Base-by-base conservation (phyloP, 768 basidiomycete species). In the Kwoniella mangroviensis region DNA sequence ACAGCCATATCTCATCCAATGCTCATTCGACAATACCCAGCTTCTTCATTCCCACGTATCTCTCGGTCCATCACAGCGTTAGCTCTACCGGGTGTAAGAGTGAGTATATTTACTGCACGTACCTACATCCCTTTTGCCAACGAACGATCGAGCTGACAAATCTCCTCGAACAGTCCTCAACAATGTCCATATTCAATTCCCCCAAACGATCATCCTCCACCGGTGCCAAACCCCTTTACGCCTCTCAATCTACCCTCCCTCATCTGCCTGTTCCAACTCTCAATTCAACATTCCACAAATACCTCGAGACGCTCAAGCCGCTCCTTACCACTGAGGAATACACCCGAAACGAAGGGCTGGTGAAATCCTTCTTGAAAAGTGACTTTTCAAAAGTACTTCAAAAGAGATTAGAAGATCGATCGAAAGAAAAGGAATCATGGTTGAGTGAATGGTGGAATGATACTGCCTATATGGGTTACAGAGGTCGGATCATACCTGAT, bases 381-480 rank as follows among this genome's bases (percentile, higher is more conserved):
- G 88, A 90, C 0, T 87, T 88, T 63, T 89, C 89, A 1, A 86
- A 87, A 17, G 88, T 89, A 66, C 87, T 98, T 13, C 96, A 98
- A 84, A 82, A 85, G 43, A 86, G 97, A 2, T 86, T 98, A 42
- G 86, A 92, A 79, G 86, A 87, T 22, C 88, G 94, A 1, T 93
- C 94, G 19, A 69, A 88, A 26, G 79, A 73, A 17, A 87, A 85
- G 55, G 85, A 86, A 45, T 94, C 87, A 85, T 99, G 97, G 97
- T 86, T 99, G n/a, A 87, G 88, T 57, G 93, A 96, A 62, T 99
- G 97, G 97, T 99, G 96, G 96, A 95, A 98, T 84, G 93, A 97
- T 43, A 88, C 83, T 4, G 95, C 95, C 0, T 98, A 97, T 78
- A 86, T 94, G 75, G 87, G 88, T 4, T 98, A 94, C 81, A 85